Conservation (phyloP, 768 basidiomycete genomes). For the Termitomyces bulborhizus region DNA sequence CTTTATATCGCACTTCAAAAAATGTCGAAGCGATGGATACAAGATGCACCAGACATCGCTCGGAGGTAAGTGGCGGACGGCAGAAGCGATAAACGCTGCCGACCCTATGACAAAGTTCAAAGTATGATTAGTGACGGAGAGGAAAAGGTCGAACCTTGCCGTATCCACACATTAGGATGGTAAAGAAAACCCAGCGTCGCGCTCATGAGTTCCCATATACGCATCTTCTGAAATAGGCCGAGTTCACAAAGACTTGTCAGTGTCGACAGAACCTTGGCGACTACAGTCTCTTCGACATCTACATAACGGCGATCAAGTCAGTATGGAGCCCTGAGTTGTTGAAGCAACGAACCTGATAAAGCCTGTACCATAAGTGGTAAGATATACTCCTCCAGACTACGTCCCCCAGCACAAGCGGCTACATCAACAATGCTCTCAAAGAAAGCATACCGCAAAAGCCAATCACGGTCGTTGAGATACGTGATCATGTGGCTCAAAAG, state of each 20-base stretch:
- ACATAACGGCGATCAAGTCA: slow-evolving; percentile 4
- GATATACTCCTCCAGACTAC: slow-evolving; percentile 93
- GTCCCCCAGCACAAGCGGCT: slow-evolving; percentile 86
- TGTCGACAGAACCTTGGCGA: slow-evolving; percentile 83
- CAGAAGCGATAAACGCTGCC: slow-evolving; percentile 82
- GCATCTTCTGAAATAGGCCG: slow-evolving; percentile 87
- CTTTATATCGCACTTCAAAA: slow-evolving; percentile 77
- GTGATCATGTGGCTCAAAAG: slow-evolving; percentile 86
- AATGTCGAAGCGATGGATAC: slow-evolving; percentile 84
- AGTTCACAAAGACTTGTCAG: slow-evolving; percentile 87
- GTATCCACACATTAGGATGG: slow-evolving; percentile 94
- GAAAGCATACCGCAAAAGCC: slow-evolving; percentile 86
- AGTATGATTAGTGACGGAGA: background rate
- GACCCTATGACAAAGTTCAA: slow-evolving; percentile 45
- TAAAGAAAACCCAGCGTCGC: slow-evolving; percentile 84
- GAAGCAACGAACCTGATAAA: slow-evolving; percentile 61
- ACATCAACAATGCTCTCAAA: slow-evolving; percentile 96
- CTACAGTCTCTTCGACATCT: slow-evolving; percentile 96
- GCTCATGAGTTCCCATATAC: slow-evolving; percentile 96
- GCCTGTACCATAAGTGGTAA: slow-evolving; percentile 96
- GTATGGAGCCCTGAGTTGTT: background rate
- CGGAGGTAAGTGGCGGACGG: slow-evolving; percentile 71
- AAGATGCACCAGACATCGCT: slow-evolving; percentile 98
- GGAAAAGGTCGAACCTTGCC: slow-evolving; percentile 59
- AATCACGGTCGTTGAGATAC: slow-evolving; percentile 82